phyloP scores from a whole-genome alignment of 257 asterid species.

The Nemophila menziesii region DNA sequence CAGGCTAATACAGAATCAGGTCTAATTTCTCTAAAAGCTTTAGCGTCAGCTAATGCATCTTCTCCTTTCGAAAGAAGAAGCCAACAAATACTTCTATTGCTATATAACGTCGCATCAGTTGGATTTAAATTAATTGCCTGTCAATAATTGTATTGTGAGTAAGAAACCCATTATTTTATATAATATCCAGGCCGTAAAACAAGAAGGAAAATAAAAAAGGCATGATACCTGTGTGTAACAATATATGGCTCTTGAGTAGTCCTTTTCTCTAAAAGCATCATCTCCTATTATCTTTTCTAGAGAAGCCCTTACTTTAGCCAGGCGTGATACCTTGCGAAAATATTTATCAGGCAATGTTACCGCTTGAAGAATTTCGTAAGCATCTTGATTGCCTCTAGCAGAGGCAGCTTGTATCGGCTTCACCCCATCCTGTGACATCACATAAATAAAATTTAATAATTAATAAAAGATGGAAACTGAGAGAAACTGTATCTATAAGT shows the following conservation, averaged over 20 bases:
- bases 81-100: constrained; percentile 95
- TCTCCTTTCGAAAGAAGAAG: constrained; percentile 76
- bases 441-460: not conserved
- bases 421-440: constrained; percentile 52
- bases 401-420: constrained; percentile 85
- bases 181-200: not conserved
- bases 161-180: not conserved
- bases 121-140: constrained; percentile 91
- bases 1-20: constrained; percentile 95
- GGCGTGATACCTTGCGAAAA: constrained; percentile 52
- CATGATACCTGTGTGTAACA: constrained; percentile 76
- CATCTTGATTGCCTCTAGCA: constrained; percentile 44
- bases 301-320: constrained; percentile 67
- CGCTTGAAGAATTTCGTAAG: constrained; percentile 64
- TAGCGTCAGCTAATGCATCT: constrained; percentile 79
- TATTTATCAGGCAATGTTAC: constrained; percentile 33
- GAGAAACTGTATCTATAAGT: constrained; percentile 1
- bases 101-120: constrained; percentile 54
- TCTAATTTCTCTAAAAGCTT: constrained; percentile 58
- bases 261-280: constrained; percentile 61
- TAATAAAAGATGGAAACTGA: constrained; percentile 5
- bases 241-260: constrained; percentile 54
- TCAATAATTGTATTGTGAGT: constrained; percentile 8
- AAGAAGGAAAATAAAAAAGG: not conserved
- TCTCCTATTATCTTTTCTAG: constrained; percentile 85